phyloP scores from a whole-genome alignment of 2,329 filamentous ascomycete species.

The Cyclaneusma minus region DNA sequence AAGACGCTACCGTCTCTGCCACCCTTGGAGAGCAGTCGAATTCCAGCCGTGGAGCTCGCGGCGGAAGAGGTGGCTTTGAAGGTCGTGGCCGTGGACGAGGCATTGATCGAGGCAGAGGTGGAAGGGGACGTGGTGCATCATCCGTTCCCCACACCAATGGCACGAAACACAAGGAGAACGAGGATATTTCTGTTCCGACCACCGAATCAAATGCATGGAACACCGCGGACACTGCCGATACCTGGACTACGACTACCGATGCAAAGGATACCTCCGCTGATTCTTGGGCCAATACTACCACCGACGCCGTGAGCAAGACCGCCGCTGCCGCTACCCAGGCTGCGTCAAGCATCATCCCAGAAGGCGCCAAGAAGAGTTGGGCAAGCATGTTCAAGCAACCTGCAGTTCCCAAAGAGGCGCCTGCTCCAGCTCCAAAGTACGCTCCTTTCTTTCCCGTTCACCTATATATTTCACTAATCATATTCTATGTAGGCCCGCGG shows the following conservation, averaged over 20 bases:
- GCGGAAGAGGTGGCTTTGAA: constrained; percentile 42
- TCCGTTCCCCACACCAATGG: constrained; percentile 45
- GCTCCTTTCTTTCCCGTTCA: constrained; percentile 26
- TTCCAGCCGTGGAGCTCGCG: constrained; percentile 35
- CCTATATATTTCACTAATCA: constrained; percentile 20
- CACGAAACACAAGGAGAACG: constrained; percentile 37
- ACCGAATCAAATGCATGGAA: constrained; percentile 53
- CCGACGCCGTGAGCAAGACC: constrained; percentile 24
- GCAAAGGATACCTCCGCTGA: constrained; percentile 16
- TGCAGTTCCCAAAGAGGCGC: constrained; percentile 38
- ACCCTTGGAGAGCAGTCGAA: constrained; percentile 33
- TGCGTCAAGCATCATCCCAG: constrained; percentile 21
- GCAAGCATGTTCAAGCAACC: constrained; percentile 58
- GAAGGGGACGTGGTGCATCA: constrained; percentile 47
- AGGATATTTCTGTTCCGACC: constrained; percentile 48
- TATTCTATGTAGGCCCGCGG: constrained; percentile 6
- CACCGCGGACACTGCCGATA: constrained; percentile 21
- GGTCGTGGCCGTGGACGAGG: constrained; percentile 46
- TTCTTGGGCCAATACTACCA: constrained; percentile 18
- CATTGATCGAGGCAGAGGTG: constrained; percentile 42
- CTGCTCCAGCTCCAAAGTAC: constrained; percentile 30
- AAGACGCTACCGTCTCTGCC: constrained; percentile 38
- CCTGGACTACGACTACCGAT: constrained; percentile 20
- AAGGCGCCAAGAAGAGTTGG: constrained; percentile 45
- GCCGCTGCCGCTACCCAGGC: constrained; percentile 20